These are phyloP conservation scores for Aspergillus unguis DNA, from an alignment of 2,329 filamentous ascomycete species.

Conservation along the genomic window DNA sequence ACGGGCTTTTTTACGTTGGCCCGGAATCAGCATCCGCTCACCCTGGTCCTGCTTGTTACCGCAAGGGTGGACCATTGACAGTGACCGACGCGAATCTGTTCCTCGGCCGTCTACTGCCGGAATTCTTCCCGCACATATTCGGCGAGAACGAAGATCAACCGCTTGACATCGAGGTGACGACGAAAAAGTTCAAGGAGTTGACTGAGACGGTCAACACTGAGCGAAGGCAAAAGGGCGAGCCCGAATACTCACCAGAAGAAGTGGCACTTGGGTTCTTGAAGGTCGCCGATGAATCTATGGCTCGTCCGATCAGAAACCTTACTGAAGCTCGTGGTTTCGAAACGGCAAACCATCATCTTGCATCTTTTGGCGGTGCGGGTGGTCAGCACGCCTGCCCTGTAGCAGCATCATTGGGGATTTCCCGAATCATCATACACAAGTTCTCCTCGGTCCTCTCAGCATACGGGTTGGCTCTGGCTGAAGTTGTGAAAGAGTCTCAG, in stretches of 20 bases:
- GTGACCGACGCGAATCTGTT: slow-evolving; percentile 92
- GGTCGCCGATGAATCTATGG: slow-evolving; percentile 45
- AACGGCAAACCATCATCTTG: slow-evolving; percentile 82
- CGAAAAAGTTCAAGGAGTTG: slow-evolving; percentile 70
- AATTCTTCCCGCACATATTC: slow-evolving; percentile 96
- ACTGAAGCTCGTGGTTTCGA: slow-evolving; percentile 92
- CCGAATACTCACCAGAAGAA: slow-evolving; percentile 52
- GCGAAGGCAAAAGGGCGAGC: slow-evolving; percentile 37
- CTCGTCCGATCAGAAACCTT: slow-evolving; percentile 77
- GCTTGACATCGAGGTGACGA: slow-evolving; percentile 71
- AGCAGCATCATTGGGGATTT: slow-evolving; percentile 77
- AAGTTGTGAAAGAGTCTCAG: slow-evolving; percentile 88
- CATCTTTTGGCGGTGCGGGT: slow-evolving; percentile 87
- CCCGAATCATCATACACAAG: slow-evolving; percentile 79
- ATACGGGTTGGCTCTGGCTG: slow-evolving; percentile 88
- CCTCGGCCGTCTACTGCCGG: slow-evolving; percentile 77
- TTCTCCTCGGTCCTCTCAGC: slow-evolving; percentile 91
- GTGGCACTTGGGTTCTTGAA: slow-evolving; percentile 42
- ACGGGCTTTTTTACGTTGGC: slow-evolving; percentile 87
- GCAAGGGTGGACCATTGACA: slow-evolving; percentile 84
- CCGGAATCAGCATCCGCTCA: slow-evolving; percentile 90
- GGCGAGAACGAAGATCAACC: slow-evolving; percentile 83
- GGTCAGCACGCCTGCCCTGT: slow-evolving; percentile 92
- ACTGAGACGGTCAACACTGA: slow-evolving; percentile 60
- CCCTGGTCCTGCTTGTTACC: slow-evolving; percentile 86